Percentiles rank a stretch among this genome's conserved stretches.
Evolutionary conservation across 495 filamentous ascomycete genomes (phyloP).

Genomic region (Niebla homalea): DNA sequence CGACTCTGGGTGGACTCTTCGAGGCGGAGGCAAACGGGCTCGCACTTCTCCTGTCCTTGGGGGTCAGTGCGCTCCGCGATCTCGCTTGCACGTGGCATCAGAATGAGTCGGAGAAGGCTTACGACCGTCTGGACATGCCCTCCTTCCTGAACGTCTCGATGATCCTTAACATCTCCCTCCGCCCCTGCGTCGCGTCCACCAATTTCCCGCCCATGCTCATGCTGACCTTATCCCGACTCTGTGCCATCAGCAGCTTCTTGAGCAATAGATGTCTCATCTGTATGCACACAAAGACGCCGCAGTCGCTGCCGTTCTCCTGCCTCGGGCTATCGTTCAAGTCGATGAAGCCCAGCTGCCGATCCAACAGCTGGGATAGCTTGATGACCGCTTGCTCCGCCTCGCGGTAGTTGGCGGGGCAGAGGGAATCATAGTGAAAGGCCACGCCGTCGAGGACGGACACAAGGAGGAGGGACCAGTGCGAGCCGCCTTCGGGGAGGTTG

Average conservation of each 20-base stretch:
- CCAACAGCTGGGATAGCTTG: slow-evolving; percentile 52
- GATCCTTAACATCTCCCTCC: slow-evolving; percentile 80
- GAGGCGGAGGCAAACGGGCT: slow-evolving; percentile 20
- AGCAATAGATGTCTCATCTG: slow-evolving; percentile 81
- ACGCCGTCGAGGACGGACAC: slow-evolving; percentile 80
- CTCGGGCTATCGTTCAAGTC: slow-evolving; percentile 75
- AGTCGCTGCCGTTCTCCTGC: slow-evolving; percentile 86
- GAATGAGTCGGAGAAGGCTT: slow-evolving; percentile 30
- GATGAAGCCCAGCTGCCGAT: slow-evolving; percentile 50
- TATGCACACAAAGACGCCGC: slow-evolving; percentile 91
- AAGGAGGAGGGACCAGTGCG: slow-evolving; percentile 89
- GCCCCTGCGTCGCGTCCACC: slow-evolving; percentile 58
- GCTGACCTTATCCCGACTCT: slow-evolving; percentile 67
- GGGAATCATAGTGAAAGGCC: slow-evolving; percentile 91
- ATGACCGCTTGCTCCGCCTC: slow-evolving; percentile 53
- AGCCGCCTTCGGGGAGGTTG: slow-evolving; percentile 68
- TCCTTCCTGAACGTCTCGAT: slow-evolving; percentile 74
- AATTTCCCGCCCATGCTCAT: slow-evolving; percentile 78
- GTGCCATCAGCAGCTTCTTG: slow-evolving; percentile 63
- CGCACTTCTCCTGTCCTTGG: slow-evolving; percentile 14
- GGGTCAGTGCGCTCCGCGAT: background rate
- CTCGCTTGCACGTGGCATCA: background rate
- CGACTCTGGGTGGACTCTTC: slow-evolving; percentile 33
- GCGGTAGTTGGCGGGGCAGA: slow-evolving; percentile 60
- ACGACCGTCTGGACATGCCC: slow-evolving; percentile 68